These are phyloP conservation scores for Aureobasidium sp. DNA, from an alignment of 2,329 filamentous ascomycete genomes.

Conservation along the genomic window DNA sequence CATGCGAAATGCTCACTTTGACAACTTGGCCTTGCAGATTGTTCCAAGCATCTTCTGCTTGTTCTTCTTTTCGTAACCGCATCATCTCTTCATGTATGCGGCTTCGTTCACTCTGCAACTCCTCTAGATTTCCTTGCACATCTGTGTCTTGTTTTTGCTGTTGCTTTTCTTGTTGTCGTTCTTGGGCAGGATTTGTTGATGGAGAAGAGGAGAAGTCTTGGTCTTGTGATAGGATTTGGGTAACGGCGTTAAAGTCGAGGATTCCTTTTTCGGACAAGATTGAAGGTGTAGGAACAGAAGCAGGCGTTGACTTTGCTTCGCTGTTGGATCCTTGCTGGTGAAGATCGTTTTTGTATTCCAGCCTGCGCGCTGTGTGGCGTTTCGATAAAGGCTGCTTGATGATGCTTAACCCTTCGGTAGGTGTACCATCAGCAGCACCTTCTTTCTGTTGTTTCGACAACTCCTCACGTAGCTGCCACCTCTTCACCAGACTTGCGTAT, in stretches of 20 bases:
- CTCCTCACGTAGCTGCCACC: not conserved
- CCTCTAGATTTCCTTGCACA: not conserved
- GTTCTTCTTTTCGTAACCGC: not conserved
- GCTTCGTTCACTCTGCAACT: not conserved
- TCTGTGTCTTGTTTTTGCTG: not conserved
- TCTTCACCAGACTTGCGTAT: not conserved
- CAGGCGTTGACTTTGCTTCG: not conserved
- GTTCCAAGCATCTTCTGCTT: not conserved
- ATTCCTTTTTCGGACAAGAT: not conserved
- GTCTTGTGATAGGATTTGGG: not conserved
- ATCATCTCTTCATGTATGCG: not conserved
- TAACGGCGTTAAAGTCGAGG: not conserved
- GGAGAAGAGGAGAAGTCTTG: not conserved
- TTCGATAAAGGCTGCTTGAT: too few species aligned
- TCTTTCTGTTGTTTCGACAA: not conserved
- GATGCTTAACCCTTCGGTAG: not conserved
- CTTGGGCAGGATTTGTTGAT: not conserved
- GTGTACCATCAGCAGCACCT: not conserved
- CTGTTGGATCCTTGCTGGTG: not conserved
- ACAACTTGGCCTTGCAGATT: constrained; percentile 46
- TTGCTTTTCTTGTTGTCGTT: not conserved
- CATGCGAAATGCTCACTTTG: constrained; percentile 77
- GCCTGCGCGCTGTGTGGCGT: not conserved
- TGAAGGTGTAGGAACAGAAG: not conserved
- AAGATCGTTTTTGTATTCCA: too few species aligned